A percentile compares a stretch with the other conserved stretches of the same genome.
These are phyloP conservation scores for Euphorbia lathyris DNA, from an alignment of 345 rosid genomes.

Conservation along the genomic window DNA sequence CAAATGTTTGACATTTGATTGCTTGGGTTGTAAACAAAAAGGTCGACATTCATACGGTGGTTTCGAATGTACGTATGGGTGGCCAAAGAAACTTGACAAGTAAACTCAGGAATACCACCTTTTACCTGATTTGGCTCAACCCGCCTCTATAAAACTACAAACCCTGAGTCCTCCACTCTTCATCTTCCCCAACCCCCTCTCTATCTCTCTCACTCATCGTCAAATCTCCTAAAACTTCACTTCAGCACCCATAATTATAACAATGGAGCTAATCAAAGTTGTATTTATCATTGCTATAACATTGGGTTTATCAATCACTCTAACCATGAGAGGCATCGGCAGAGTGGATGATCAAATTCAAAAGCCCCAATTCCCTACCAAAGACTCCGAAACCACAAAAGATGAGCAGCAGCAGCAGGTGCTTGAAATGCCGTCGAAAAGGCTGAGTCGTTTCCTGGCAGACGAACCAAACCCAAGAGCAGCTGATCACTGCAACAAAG, in stretches of 20 bases:
- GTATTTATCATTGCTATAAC: constrained; percentile 45
- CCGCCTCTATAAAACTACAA: constrained; percentile 17
- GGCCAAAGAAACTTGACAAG: not conserved
- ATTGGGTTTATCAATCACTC: constrained; percentile 39
- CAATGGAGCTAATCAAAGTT: constrained; percentile 42
- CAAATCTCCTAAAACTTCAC: not conserved
- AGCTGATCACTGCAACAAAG: constrained; percentile 60
- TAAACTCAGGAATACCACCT: constrained; percentile 21
- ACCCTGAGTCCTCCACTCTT: constrained; percentile 26
- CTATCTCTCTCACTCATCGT: not conserved
- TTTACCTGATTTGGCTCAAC: constrained; percentile 65
- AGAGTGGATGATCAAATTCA: constrained; percentile 10
- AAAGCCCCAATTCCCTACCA: not conserved
- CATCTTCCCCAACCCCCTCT: constrained; percentile 20
- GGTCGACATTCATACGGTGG: not conserved
- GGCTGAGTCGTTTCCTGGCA: constrained; percentile 58
- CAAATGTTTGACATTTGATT: not conserved
- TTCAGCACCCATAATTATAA: not conserved
- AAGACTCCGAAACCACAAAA: not conserved
- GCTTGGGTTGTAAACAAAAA: not conserved
- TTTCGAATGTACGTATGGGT: constrained; percentile 8
- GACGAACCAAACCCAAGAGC: constrained; percentile 56
- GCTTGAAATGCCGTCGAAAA: constrained; percentile 26
- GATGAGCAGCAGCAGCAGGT: not conserved
- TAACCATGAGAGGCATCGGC: constrained; percentile 31